Conservation (phyloP, 1,139 yeast genomes). For the Pichia sp. region DNA sequence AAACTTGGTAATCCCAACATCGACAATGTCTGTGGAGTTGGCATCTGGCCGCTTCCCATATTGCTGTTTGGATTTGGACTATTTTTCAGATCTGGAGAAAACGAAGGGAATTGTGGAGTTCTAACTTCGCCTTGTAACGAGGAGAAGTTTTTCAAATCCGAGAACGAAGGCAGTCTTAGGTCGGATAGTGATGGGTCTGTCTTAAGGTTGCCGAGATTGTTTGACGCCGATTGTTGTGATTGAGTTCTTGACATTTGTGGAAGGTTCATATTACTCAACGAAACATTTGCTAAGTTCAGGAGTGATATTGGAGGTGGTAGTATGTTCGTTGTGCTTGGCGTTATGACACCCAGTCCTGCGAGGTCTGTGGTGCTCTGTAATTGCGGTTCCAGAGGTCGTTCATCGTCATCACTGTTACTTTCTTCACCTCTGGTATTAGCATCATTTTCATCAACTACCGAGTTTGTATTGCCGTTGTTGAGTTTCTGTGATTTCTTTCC, state of each 20-base stretch:
- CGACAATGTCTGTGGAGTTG: neutral
- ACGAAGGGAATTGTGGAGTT: constrained; percentile 9
- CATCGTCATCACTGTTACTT: neutral
- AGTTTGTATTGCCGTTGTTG: neutral
- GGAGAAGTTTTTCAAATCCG: constrained; percentile 14
- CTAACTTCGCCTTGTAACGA: constrained; percentile 2
- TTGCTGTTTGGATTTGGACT: neutral
- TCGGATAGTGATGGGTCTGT: constrained; percentile 5
- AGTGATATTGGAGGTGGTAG: constrained; percentile 10
- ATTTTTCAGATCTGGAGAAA: neutral
- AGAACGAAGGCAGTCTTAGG: constrained; percentile 15
- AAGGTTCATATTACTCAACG: constrained; percentile 11
- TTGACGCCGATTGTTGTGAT: neutral
- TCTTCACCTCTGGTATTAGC: neutral
- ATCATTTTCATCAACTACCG: neutral
- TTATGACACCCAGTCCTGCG: constrained; percentile 1
- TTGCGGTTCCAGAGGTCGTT: neutral
- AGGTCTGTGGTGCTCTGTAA: neutral
- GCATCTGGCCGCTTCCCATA: neutral
- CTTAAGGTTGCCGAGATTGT: too few species aligned
- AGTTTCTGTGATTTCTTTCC: constrained; percentile 1
- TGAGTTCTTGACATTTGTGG: neutral
- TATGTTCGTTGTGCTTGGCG: neutral
- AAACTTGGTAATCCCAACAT: constrained; percentile 6
- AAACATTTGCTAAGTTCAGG: constrained; percentile 16